Evolutionary conservation across 176 grass and related monocot species (phyloP), one percentile per base, ranked within the genome.

Genomic region (Cenchrus americanus): DNA sequence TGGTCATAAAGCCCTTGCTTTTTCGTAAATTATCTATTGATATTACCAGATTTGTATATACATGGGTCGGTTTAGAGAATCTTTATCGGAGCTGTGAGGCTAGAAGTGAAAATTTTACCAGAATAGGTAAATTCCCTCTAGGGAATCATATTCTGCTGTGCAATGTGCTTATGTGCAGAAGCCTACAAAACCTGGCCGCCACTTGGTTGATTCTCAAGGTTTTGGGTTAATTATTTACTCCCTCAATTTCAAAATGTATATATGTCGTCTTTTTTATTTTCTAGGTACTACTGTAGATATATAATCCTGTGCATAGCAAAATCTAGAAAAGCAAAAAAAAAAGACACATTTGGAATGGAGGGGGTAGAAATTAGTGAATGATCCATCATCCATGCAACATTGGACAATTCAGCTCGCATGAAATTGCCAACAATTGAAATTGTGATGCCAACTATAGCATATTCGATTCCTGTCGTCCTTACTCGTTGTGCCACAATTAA

Each of bases 1-100:
- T 53, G 71, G 71, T 5, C 72, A 55, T 21, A 75, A 57, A 75
- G 51, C 57, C 37, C 51, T 75, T 75, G 72, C 30, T 11, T 34
- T 19, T 30, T 12, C 18, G 13, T 1, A 30, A 37, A 34, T 74
- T 11, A 32, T 74, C 18, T 19, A 74, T 54, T 54, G 10, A 6
- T 0, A 0, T 32, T 74, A 53, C 49, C 18, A 54, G 10, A 41
- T 75, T 13, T 57, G 30, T 14, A 22, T 14, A 41, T 14, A 41
- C 14, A n/a, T 43, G 4, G 8, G 14, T 19, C 17, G 30, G 13
- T 69, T n/a, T 40, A 53, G 51, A 6, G 27, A 17, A 55, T 21
- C 14, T 34, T 54, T 11, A 72, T 19, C 1, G 0, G 26, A 52
- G 47, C 0, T 18, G 71, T 11, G 23, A 18, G 49, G 14, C 23